These are phyloP conservation scores for Plantago coronopus DNA, from an alignment of 305 asterid genomes.

Conservation along the genomic window DNA sequence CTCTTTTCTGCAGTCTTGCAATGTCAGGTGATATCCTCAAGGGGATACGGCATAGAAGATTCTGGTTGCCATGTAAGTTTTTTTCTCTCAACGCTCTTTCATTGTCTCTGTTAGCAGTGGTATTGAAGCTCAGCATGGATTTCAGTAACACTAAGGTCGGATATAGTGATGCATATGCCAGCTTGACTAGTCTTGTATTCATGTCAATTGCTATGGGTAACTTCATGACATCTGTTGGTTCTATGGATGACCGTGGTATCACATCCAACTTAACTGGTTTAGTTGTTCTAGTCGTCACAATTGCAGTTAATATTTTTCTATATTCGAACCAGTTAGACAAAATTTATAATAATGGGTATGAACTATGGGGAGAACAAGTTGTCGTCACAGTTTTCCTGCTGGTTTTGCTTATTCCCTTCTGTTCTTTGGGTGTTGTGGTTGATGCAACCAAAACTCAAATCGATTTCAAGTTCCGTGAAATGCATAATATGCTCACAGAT, in stretches of 20 bases:
- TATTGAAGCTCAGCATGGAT: constrained; percentile 42
- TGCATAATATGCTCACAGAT: background rate
- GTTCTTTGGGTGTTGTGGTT: constrained; percentile 8
- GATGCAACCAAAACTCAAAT: background rate
- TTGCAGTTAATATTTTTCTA: background rate
- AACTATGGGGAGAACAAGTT: background rate
- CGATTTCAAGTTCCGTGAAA: constrained; percentile 13
- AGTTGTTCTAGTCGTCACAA: background rate
- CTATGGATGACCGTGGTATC: background rate
- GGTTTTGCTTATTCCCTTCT: background rate
- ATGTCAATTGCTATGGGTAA: constrained; percentile 24
- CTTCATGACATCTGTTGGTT: background rate
- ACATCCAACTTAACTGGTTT: background rate
- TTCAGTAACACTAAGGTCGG: constrained; percentile 26
- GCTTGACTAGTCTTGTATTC: constrained; percentile 35
- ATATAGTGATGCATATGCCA: constrained; percentile 32
- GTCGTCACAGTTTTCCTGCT: background rate
- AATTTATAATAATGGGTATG: background rate
- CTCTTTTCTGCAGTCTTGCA: constrained; percentile 33
- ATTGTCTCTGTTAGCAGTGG: constrained; percentile 36
- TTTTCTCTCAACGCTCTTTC: constrained; percentile 42
- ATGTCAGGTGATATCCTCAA: constrained; percentile 31
- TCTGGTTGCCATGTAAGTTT: constrained; percentile 40
- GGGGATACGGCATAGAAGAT: constrained; percentile 27
- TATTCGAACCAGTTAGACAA: background rate